Evolutionary conservation across 805 yeast genomes (phyloP), one percentile per base, ranked within the genome.

Genomic region (Nakazawaea pomicola): DNA sequence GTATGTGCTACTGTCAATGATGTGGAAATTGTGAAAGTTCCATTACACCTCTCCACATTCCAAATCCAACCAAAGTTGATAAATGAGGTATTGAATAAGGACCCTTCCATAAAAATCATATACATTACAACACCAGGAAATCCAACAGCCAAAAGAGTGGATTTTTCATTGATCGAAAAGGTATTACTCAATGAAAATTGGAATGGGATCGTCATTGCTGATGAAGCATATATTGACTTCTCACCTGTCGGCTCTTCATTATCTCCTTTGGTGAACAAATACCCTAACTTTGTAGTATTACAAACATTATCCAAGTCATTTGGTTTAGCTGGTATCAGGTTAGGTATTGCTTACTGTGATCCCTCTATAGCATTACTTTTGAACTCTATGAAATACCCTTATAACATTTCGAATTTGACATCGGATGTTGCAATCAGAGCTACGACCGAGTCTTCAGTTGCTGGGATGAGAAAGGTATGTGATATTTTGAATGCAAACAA

Each of bases 41-140:
- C 95, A 7, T 72, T 90, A 28, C 76, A 78, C 36, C 75, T 83
- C 46, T 70, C 71, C 37, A 65, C 72, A n/a, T 83, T 84, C 58
- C 80, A 79, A 44, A 64, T 88, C 35, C 76, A 83, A 47, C 65
- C 76, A 3, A 76, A 70, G 0, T 68, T 64, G 10, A 75, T 90
- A 34, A 52, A 74, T n/a, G 60, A 67, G 9, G 62, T 72, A 2
- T 61, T 91, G 17, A 47, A 57, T 6, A 54, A 56, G 0, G 96
- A 91, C 50, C 60, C 77, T 0, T 38, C 61, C 3, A 83, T 91
- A 51, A 90, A 89, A 55, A 55, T 93, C 45, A 70, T 84, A 2
- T 91, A 87, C 57, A 64, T 91, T 47, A 91, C 98, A 12, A 85
- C 97, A 1, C 99, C 99, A 9, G 99, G 99, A 29, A 93, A 93